phyloP scores from a whole-genome alignment of 495 filamentous ascomycete species.

The Chaetomium cochliodes region DNA sequence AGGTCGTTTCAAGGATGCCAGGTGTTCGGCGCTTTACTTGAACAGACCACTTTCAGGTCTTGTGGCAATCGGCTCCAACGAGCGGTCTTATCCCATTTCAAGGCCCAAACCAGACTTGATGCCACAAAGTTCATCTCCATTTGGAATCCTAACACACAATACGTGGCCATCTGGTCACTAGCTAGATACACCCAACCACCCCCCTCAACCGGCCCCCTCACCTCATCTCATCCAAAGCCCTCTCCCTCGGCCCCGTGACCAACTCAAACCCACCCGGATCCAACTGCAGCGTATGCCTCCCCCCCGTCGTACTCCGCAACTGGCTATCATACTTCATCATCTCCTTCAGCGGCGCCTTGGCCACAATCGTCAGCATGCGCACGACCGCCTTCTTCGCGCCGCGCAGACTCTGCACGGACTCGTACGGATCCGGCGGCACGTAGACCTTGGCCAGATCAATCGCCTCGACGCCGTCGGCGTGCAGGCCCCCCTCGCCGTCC shows the following conservation, averaged over 20 bases:
- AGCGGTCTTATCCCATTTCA: too few relatives aligned
- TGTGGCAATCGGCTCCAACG: too few relatives aligned
- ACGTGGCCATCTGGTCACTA: too few relatives aligned
- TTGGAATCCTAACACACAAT: neutral
- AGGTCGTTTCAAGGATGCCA: too few relatives aligned
- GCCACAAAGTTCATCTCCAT: neutral
- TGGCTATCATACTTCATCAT: constrained; percentile 97
- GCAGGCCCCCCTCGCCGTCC: constrained; percentile 21
- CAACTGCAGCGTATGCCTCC: constrained; percentile 91
- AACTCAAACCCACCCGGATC: constrained; percentile 84
- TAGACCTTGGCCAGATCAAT: constrained; percentile 75
- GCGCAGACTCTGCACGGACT: constrained; percentile 48
- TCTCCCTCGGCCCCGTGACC: constrained; percentile 62
- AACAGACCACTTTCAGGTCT: too few relatives aligned
- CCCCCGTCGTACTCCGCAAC: constrained; percentile 81
- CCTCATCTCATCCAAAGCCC: constrained; percentile 30
- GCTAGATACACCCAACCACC: neutral
- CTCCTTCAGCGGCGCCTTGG: constrained; percentile 86
- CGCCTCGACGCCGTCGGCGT: constrained; percentile 16
- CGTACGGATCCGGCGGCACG: constrained; percentile 81
- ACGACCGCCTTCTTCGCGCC: constrained; percentile 40
- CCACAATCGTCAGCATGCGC: constrained; percentile 61
- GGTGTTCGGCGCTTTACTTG: too few relatives aligned
- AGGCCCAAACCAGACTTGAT: too few relatives aligned
- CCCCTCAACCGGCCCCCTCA: neutral